These are phyloP conservation scores for Yarrowia deformans DNA, from an alignment of 805 yeast genomes.

Conservation along the genomic window DNA sequence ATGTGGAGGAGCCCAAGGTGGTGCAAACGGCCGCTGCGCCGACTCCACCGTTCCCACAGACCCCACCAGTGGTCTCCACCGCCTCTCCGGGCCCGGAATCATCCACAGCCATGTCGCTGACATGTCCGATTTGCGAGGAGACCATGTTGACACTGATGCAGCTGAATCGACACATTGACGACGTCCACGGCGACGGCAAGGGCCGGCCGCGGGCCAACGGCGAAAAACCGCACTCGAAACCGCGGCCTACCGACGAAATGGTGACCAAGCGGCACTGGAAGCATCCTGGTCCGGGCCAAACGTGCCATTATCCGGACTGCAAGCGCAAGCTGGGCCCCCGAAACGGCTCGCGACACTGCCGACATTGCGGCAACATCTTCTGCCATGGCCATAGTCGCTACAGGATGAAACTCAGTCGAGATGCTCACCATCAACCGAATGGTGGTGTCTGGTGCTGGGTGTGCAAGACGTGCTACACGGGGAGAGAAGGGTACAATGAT, in stretches of 20 bases:
- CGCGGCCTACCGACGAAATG: slow-evolving; percentile 46
- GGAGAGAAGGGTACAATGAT: slow-evolving; percentile 62
- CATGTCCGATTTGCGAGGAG: slow-evolving; percentile 77
- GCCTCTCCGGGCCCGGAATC: slow-evolving; percentile 3
- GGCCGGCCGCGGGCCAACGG: slow-evolving; percentile 50
- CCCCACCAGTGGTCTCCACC: slow-evolving; percentile 1
- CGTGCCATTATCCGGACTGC: slow-evolving; percentile 57
- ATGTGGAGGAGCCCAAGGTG: background rate
- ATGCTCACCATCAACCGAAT: slow-evolving; percentile 57
- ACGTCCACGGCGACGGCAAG: slow-evolving; percentile 58
- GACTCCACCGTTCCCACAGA: background rate
- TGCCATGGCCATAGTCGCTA: slow-evolving; percentile 70
- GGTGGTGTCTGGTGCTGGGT: slow-evolving; percentile 74
- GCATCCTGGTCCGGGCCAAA: slow-evolving; percentile 55
- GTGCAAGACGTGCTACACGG: slow-evolving; percentile 66
- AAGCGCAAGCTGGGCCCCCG: slow-evolving; percentile 56
- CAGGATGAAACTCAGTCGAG: slow-evolving; percentile 58
- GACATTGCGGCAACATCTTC: slow-evolving; percentile 75
- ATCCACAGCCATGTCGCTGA: slow-evolving; percentile 28
- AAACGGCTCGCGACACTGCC: slow-evolving; percentile 70
- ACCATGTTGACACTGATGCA: slow-evolving; percentile 59
- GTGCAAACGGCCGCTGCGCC: background rate
- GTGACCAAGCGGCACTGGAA: slow-evolving; percentile 66
- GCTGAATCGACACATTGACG: slow-evolving; percentile 76
- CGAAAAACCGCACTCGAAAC: slow-evolving; percentile 49